Base-by-base conservation (phyloP, 2,329 filamentous ascomycete species). In the Penicillium sp. region DNA sequence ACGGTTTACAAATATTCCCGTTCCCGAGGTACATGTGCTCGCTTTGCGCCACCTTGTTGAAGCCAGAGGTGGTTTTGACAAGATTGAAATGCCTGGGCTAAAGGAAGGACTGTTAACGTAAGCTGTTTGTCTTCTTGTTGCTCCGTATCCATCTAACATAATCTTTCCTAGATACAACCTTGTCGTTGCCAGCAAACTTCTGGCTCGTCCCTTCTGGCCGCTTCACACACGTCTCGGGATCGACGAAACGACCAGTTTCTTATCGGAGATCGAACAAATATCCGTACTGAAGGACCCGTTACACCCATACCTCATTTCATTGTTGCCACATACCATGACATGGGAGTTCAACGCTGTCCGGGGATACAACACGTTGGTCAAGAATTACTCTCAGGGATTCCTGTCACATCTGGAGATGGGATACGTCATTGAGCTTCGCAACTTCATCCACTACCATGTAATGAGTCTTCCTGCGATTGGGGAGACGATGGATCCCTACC, bases 161-260 rank as follows among this genome's bases (percentile, higher is more conserved):
- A 6, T 9, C 1, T 29, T 11, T 30, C 7, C n/a, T 13, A 55
- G 54, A 15, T 56, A 48, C 23, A 35, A 56, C 21, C 54, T 56
- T 19, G 38, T 56, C 4, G 54, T 56, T 19, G 54, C 54, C 3
- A 56, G 54, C n/a, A 56, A 56, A 23, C 48, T n/a, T 15, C 54
- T 56, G 5, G 23, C 13, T 19, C 54, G 29, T 11, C 54, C 54
- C 2, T 56, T 19, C 45, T 56, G 54, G 54, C 54, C 54, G 3
- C 54, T 56, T 15, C 44, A 29, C 4, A 35, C 54, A 26, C 29
- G 21, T 35, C 21, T 56, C 19, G 26, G 48, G 7, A 7, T 19
- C 8, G 54, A 56, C 29, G 26, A 56, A n/a, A 19, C 38, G 11
- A 30, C 54, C 1, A 17, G 19, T 35, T 56, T 35, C 26, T 23